Conservation (phyloP, 352 stramenopile genomes). For the Globisporangium nodosum region DNA sequence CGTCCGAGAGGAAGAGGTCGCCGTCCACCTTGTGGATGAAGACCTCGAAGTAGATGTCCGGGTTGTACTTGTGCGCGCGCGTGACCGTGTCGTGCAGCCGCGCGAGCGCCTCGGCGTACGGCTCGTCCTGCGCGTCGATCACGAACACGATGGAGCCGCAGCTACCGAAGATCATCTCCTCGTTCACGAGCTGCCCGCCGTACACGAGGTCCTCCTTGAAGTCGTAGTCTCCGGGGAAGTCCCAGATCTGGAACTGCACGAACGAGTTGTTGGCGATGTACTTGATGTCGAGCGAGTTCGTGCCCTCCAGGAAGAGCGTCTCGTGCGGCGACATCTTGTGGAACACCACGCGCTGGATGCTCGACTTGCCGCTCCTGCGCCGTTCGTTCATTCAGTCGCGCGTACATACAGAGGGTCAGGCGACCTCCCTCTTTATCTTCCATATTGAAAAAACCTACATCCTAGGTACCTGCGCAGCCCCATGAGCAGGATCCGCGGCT, state of each 20-base stretch:
- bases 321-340: conserved; percentile 98
- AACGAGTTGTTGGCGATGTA: conserved; percentile 98
- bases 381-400: not conserved
- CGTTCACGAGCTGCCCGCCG: conserved; percentile 82
- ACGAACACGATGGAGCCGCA: conserved; percentile 95
- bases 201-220: conserved; percentile 90
- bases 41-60: conserved; percentile 96
- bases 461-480: conserved; percentile 80
- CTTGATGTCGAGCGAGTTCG: conserved; percentile 88
- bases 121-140: conserved; percentile 96
- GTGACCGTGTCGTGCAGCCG: conserved; percentile 87
- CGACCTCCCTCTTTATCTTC: too few species aligned
- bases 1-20: conserved; percentile 97
- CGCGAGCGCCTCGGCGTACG: conserved; percentile 81
- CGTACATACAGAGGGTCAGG: too few species aligned
- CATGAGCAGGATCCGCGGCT: conserved; percentile 97
- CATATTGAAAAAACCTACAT: too few species aligned
- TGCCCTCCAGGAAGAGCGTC: conserved; percentile 91
- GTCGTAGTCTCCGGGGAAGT: conserved; percentile 96
- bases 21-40: conserved; percentile 99
- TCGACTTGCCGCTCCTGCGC: conserved; percentile 79
- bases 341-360: conserved; percentile 96
- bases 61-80: conserved; percentile 89
- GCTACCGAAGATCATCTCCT: conserved; percentile 90
- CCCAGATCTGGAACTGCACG: conserved; percentile 98